Base-by-base conservation (phyloP, 225 moss, liverwort and hornwort genomes). In the Sphagnum contortum region DNA sequence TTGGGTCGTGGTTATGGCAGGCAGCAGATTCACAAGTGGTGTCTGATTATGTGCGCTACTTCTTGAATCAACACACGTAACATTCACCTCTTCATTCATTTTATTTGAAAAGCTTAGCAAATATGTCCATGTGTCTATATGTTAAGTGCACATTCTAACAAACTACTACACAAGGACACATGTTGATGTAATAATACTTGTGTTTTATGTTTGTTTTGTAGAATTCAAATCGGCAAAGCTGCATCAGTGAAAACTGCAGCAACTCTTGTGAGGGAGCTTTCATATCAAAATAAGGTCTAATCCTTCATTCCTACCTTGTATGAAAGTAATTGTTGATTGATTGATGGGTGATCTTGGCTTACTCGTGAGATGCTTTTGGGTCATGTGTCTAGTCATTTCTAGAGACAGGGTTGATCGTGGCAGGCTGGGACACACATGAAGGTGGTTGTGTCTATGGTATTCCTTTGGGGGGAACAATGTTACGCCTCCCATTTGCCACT, bases 341-440 rank as follows among this genome's bases (percentile, higher is more conserved):
- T 29, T 29, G 29, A 29, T 29, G 29, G 29, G 1, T 29, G 29
- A 29, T 29, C 29, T 29, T 29, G 29, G 29, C 29, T 29, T 29
- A 29, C 29, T 29, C 0, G 29, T 0, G 29, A 29, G 29, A 1
- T 29, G 29, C 29, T 29, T 29, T 29, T 29, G 29, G 29, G 29
- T 29, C 29, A 53, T 68, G 46, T 7, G 69, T 81, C 72, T 83
- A 94, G 94, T 90, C 90, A 55, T 8, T 80, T 62, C 75, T 96
- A 78, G 63, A 92, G 83, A 82, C 89, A 72, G 95, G 92, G 48
- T 83, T 96, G 75, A 90, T 96, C 64, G 92, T 92, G 48, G 95
- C 88, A 69, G 95, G 95, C 62, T 96, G 95, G 95, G 95, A 96
- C 68, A 96, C 90, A 71, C 92, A 96, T 65, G 88, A 90, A 57